Conservation (phyloP, 2,329 filamentous ascomycete genomes). For the Hypoxylon sp. region DNA sequence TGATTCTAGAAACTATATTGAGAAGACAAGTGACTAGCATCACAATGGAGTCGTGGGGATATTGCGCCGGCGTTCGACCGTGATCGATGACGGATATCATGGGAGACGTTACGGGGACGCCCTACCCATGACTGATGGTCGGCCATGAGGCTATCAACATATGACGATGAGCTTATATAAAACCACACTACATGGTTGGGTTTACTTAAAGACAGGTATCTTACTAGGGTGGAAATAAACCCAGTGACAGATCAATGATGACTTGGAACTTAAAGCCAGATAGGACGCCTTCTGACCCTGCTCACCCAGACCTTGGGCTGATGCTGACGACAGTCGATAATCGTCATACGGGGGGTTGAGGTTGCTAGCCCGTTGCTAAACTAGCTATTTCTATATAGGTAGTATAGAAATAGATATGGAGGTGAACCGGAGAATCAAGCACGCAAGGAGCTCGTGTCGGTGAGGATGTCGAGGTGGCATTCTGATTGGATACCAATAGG, state of each 20-base stretch:
- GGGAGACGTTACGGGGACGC: slow-evolving; percentile 36
- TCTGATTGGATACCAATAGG: slow-evolving; percentile 22
- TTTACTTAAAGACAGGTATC: slow-evolving; percentile 1
- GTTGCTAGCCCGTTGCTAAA: slow-evolving; percentile 20
- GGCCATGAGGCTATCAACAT: slow-evolving; percentile 37
- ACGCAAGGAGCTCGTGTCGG: slow-evolving; percentile 11
- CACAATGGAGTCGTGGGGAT: slow-evolving; percentile 5
- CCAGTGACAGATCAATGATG: slow-evolving; percentile 20
- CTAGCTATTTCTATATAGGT: slow-evolving; percentile 16
- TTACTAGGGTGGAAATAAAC: slow-evolving; percentile 27
- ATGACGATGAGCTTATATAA: slow-evolving; percentile 32
- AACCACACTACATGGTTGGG: slow-evolving; percentile 15
- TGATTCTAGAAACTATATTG: slow-evolving; percentile 33
- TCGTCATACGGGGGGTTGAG: slow-evolving; percentile 26
- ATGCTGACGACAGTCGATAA: slow-evolving; percentile 43
- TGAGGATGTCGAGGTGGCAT: slow-evolving; percentile 10
- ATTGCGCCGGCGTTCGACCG: slow-evolving; percentile 33
- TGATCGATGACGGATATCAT: slow-evolving; percentile 20
- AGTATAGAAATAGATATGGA: slow-evolving; percentile 37
- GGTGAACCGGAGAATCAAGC: neutral
- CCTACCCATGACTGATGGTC: slow-evolving; percentile 11
- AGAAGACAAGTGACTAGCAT: slow-evolving; percentile 25
- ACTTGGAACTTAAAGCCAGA: slow-evolving; percentile 27
- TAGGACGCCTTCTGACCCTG: slow-evolving; percentile 26
- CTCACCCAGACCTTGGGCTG: slow-evolving; percentile 33